phyloP scores from a whole-genome alignment of 1,284 basidiomycete genomes.

The Sphaerobolus stellatus region DNA sequence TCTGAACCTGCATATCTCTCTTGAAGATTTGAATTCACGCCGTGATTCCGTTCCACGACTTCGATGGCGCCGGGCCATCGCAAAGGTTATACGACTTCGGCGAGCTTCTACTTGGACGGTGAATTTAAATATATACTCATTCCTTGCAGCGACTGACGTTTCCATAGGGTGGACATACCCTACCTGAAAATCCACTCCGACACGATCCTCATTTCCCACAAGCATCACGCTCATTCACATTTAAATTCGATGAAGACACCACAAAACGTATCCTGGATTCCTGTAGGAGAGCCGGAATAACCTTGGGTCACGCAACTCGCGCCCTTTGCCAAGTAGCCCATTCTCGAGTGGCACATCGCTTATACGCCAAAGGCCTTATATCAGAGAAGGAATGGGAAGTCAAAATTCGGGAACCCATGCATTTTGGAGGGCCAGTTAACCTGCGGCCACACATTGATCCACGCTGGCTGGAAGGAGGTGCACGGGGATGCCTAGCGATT shows the following conservation, averaged over 20 bases:
- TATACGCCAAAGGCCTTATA: slow-evolving; percentile 46
- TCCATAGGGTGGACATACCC: slow-evolving; percentile 56
- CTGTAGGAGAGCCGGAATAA: slow-evolving; percentile 45
- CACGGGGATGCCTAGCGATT: slow-evolving; percentile 45
- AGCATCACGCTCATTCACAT: slow-evolving; percentile 26
- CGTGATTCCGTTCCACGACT: slow-evolving; percentile 33
- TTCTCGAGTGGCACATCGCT: slow-evolving; percentile 50
- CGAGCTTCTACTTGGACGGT: slow-evolving; percentile 36
- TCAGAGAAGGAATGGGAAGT: slow-evolving; percentile 52
- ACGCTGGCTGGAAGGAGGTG: slow-evolving; percentile 50
- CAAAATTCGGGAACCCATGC: slow-evolving; percentile 50
- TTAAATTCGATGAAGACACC: slow-evolving; percentile 28
- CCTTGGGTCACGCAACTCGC: slow-evolving; percentile 52
- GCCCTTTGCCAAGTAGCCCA: slow-evolving; percentile 55
- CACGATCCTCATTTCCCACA: slow-evolving; percentile 39
- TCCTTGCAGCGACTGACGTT: not conserved
- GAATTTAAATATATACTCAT: slow-evolving; percentile 4
- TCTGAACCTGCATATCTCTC: slow-evolving; percentile 41
- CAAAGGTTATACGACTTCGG: slow-evolving; percentile 35
- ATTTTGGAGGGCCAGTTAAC: slow-evolving; percentile 50
- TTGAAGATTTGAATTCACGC: slow-evolving; percentile 33
- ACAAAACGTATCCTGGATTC: slow-evolving; percentile 30
- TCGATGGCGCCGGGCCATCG: slow-evolving; percentile 52
- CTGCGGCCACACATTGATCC: slow-evolving; percentile 50
- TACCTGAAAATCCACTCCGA: slow-evolving; percentile 43